Evolutionary conservation across 495 filamentous ascomycete genomes (phyloP).

Genomic region (Trichoderma gamsii): DNA sequence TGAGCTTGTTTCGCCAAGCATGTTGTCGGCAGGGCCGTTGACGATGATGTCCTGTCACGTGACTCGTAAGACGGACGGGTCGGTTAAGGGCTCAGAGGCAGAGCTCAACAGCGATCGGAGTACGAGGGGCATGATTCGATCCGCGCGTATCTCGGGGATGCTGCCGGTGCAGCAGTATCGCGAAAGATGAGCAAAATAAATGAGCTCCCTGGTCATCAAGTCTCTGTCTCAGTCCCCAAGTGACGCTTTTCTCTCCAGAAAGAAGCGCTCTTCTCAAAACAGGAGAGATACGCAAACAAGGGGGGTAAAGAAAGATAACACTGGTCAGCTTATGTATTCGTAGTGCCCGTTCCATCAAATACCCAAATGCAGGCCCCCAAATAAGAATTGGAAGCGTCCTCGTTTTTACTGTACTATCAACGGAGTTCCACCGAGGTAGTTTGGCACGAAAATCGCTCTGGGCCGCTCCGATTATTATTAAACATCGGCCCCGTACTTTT

Average conservation of each 20-base stretch:
- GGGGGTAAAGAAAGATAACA: too few relatives aligned
- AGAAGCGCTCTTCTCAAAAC: too few relatives aligned
- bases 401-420: not conserved
- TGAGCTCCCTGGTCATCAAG: too few relatives aligned
- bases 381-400: not conserved
- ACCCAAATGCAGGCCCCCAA: not conserved
- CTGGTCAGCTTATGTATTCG: not conserved
- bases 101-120: not conserved
- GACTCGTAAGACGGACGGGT: not conserved
- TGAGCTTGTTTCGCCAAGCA: not conserved
- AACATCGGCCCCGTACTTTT: slow-evolving; percentile 7
- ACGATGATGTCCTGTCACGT: not conserved
- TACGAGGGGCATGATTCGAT: too few relatives aligned
- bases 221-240: too few relatives aligned
- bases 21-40: not conserved
- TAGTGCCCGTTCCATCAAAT: not conserved
- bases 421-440: not conserved
- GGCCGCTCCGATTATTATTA: not conserved
- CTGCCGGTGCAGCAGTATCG: too few relatives aligned
- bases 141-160: too few relatives aligned
- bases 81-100: not conserved
- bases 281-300: too few relatives aligned
- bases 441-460: slow-evolving; percentile 1
- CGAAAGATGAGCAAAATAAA: too few relatives aligned
- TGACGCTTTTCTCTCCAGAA: too few relatives aligned